Base-by-base conservation (phyloP, 2,329 filamentous ascomycete species). In the Lecanosticta acicola region DNA sequence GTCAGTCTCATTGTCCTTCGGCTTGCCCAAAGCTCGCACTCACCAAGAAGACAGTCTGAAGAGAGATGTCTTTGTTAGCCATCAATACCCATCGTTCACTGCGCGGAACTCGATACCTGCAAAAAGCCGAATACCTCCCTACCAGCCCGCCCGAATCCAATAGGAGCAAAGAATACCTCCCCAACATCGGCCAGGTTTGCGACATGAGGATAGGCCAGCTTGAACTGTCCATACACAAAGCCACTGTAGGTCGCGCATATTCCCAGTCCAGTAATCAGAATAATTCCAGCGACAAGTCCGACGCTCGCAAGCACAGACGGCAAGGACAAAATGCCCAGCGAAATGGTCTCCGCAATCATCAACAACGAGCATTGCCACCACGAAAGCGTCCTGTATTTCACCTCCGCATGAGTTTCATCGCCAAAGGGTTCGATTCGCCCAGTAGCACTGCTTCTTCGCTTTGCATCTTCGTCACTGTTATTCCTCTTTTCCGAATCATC, bases 171-270 rank as follows among this genome's bases (percentile, higher is more conserved):
- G 38, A 87, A 68, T 35, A 86, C 70, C 42, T 75, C 71, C 3
- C 81, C 83, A 16, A 80, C 83, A 58, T 87, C 84, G 21, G 80
- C 80, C 44, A 85, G 84, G 55, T 79, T 81, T 34, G 47, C 32
- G 20, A 56, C 52, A 11, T 57, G 50, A 32, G 82, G 81, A 58
- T 75, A 73, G 18, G 58, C 62, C 44, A 70, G 62, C 54, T 77
- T 77, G 66, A 81, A 80, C 54, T 80, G 75, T 7, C 77, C 77
- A 38, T 81, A 71, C 2, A 80, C 69, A 56, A 73, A 79, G 37
- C 78, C 77, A 1, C 78, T 80, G 56, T 82, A 83, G 11, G 74
- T 78, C 3, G 79, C 71, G 9, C 81, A 59, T 18, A 76, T 42
- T 20, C 79, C 79, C 3, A 83, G 66, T 8, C 67, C 62, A 35